Conservation (phyloP, 1,284 basidiomycete species). For the Sanghuangporus sanghuang region DNA sequence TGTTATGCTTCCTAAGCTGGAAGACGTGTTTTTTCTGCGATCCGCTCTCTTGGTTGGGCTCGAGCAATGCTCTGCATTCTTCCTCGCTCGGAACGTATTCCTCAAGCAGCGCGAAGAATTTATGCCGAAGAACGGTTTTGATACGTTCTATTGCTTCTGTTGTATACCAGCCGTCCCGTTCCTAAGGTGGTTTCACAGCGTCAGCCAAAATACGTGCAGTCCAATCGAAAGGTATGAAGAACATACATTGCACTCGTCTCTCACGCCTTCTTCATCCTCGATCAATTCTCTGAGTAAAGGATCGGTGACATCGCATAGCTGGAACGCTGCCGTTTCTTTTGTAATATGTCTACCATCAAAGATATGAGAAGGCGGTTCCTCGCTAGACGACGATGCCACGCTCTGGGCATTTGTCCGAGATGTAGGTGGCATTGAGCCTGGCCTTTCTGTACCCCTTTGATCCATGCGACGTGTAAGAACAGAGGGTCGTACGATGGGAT, state of each 20-base stretch:
- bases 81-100: slow-evolving; percentile 65
- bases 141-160: slow-evolving; percentile 73
- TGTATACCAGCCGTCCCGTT: slow-evolving; percentile 84
- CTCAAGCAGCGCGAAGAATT: slow-evolving; percentile 81
- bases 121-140: slow-evolving; percentile 79
- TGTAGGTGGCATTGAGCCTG: not conserved
- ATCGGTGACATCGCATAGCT: slow-evolving; percentile 89
- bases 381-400: not conserved
- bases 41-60: slow-evolving; percentile 28
- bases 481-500: slow-evolving; percentile 69
- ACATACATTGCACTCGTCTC: slow-evolving; percentile 69
- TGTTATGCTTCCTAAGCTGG: slow-evolving; percentile 70
- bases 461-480: slow-evolving; percentile 65
- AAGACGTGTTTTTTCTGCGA: slow-evolving; percentile 26
- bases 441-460: slow-evolving; percentile 32
- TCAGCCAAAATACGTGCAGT: not conserved
- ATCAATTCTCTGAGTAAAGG: slow-evolving; percentile 78
- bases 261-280: slow-evolving; percentile 60
- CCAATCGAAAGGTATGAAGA: not conserved
- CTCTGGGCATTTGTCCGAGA: not conserved
- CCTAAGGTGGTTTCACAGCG: slow-evolving; percentile 34
- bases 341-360: slow-evolving; percentile 84
- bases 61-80: slow-evolving; percentile 63
- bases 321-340: slow-evolving; percentile 85
- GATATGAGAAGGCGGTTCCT: slow-evolving; percentile 56